phyloP scores from a whole-genome alignment of 1,284 basidiomycete species.

The Trichosporon asahii region DNA sequence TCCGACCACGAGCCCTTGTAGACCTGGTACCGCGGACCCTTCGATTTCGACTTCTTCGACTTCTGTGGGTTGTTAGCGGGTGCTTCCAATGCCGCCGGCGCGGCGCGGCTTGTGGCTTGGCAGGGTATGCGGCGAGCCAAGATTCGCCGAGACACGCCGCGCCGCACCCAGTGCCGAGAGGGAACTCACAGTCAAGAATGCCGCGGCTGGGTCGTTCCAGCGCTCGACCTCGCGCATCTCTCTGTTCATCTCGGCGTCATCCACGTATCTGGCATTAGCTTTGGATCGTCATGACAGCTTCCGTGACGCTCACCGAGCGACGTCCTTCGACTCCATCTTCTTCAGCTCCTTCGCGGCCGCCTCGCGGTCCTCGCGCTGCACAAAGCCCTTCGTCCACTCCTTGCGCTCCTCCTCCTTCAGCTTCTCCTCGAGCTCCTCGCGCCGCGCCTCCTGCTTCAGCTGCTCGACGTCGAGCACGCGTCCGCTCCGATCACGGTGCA shows the following conservation, averaged over 20 bases:
- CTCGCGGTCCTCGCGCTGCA: constrained; percentile 76
- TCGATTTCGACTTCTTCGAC: constrained; percentile 82
- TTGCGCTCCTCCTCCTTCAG: constrained; percentile 83
- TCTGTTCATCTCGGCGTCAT: constrained; percentile 81
- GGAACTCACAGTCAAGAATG: constrained; percentile 75
- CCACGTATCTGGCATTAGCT: constrained; percentile 57
- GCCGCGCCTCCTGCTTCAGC: constrained; percentile 73
- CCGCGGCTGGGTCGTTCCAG: constrained; percentile 94
- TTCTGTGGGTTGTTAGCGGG: constrained; percentile 36
- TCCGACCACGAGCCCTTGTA: constrained; percentile 88
- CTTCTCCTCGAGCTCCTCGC: constrained; percentile 69
- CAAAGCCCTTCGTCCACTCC: constrained; percentile 94
- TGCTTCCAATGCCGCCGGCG: neutral
- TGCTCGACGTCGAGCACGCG: constrained; percentile 83
- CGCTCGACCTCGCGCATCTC: constrained; percentile 72
- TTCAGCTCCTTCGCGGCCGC: constrained; percentile 63
- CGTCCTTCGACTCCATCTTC: constrained; percentile 62
- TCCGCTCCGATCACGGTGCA: constrained; percentile 88
- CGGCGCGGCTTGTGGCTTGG: neutral
- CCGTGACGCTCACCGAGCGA: constrained; percentile 60
- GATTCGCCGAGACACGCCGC: neutral
- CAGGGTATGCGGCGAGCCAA: neutral
- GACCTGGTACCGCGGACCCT: constrained; percentile 73
- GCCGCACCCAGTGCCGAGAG: neutral
- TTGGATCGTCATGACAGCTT: too few species aligned